A percentile compares a stretch with the other conserved stretches of the same genome.
These are phyloP conservation scores for Gymnopilus junonius DNA, from an alignment of 768 basidiomycete genomes.

Conservation along the genomic window DNA sequence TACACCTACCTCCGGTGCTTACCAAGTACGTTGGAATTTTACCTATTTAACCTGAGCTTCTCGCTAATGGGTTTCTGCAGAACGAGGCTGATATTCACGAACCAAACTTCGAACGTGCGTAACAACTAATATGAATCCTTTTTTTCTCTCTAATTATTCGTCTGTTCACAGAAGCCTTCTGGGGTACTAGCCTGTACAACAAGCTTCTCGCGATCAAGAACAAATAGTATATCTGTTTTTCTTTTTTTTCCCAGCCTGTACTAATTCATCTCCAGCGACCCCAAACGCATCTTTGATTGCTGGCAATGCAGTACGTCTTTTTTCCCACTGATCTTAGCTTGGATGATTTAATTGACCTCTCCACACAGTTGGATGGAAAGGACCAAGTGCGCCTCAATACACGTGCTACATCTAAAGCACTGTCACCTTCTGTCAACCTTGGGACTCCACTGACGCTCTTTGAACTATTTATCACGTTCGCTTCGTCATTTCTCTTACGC, in stretches of 20 bases:
- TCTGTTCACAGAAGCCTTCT: slow-evolving; percentile 19
- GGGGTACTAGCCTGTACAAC: slow-evolving; percentile 25
- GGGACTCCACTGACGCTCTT: background rate
- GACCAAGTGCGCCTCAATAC: slow-evolving; percentile 15
- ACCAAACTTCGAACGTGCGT: slow-evolving; percentile 28
- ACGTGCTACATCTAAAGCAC: slow-evolving; percentile 17
- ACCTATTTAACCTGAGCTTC: background rate
- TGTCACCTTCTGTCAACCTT: background rate
- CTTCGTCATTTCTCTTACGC: background rate
- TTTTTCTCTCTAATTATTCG: background rate
- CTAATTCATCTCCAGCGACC: slow-evolving; percentile 20
- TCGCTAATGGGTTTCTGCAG: slow-evolving; percentile 7
- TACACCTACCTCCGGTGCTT: slow-evolving; percentile 29
- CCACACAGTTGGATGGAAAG: slow-evolving; percentile 23
- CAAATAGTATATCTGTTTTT: slow-evolving; percentile 24
- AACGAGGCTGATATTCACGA: slow-evolving; percentile 32
- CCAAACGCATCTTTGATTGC: slow-evolving; percentile 29
- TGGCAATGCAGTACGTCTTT: slow-evolving; percentile 31
- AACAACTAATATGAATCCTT: background rate
- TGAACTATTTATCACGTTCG: background rate
- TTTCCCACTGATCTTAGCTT: background rate
- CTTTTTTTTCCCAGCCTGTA: background rate
- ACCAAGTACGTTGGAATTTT: slow-evolving; percentile 16
- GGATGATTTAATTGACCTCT: background rate
- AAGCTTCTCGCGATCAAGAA: slow-evolving; percentile 27